Conservation (phyloP, 2,329 filamentous ascomycete species). For the Stachybotrys echinatus region DNA sequence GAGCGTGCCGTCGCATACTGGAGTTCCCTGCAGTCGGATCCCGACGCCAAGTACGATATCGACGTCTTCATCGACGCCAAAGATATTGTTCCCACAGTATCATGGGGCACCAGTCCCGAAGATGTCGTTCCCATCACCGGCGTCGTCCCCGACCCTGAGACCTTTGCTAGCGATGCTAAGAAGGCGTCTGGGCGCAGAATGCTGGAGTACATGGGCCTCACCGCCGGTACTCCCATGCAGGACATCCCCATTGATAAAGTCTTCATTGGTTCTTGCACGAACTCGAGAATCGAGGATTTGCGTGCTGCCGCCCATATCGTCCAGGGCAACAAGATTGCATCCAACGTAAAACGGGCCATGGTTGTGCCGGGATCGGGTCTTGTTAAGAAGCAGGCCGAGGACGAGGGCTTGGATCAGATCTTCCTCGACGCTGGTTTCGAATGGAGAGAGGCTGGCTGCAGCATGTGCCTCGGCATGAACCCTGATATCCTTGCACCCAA, state of each 20-base stretch:
- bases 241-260: conserved; percentile 93
- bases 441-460: conserved; percentile 97
- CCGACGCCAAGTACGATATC: conserved; percentile 83
- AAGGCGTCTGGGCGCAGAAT: conserved; percentile 75
- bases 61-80: conserved; percentile 87
- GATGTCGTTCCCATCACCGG: conserved; percentile 94
- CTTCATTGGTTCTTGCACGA: conserved; percentile 97
- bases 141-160: conserved; percentile 82
- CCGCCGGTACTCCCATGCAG: conserved; percentile 80
- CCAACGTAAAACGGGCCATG: conserved; percentile 91
- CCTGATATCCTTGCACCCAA: conserved; percentile 89
- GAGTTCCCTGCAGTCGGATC: conserved; percentile 78
- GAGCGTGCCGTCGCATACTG: conserved; percentile 84
- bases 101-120: conserved; percentile 96
- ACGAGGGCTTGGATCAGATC: conserved; percentile 88
- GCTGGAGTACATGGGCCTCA: conserved; percentile 94
- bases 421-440: conserved; percentile 91
- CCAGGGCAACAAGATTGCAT: conserved; percentile 78
- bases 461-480: conserved; percentile 99
- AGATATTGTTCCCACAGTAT: conserved; percentile 89
- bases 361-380: conserved; percentile 93
- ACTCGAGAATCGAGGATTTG: conserved; percentile 93
- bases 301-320: conserved; percentile 82
- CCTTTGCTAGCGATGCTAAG: conserved; percentile 74
- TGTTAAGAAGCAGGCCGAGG: conserved; percentile 86